Evolutionary conservation across 768 basidiomycete genomes (phyloP).

Genomic region (Suillus alpinus): DNA sequence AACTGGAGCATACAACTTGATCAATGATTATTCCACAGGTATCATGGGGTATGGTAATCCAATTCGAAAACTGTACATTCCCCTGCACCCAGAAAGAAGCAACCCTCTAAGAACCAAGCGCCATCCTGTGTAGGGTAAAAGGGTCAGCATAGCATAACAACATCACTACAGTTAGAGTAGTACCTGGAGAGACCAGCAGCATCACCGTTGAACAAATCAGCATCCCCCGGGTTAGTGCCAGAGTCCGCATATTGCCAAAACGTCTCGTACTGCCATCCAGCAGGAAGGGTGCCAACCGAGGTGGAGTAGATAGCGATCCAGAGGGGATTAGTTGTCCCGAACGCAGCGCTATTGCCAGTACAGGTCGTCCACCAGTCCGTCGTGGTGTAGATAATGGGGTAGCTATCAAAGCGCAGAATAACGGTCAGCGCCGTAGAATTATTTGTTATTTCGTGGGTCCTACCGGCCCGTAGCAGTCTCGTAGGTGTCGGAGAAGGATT

Average conservation of each 20-base stretch:
- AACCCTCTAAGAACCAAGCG: constrained; percentile 9
- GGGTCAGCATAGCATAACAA: neutral
- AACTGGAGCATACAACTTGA: too few relatives aligned
- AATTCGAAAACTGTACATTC: neutral
- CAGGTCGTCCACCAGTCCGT: constrained; percentile 69
- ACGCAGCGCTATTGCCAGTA: constrained; percentile 55
- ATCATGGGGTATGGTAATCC: neutral
- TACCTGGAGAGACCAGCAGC: constrained; percentile 40
- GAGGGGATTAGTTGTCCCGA: constrained; percentile 50
- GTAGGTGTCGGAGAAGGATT: constrained; percentile 62
- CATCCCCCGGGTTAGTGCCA: constrained; percentile 56
- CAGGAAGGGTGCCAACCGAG: constrained; percentile 50
- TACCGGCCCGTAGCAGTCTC: constrained; percentile 46
- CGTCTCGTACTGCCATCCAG: constrained; percentile 53
- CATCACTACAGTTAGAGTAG: neutral
- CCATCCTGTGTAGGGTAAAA: constrained; percentile 15
- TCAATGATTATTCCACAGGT: neutral
- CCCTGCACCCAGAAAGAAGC: neutral
- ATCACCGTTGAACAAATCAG: constrained; percentile 56
- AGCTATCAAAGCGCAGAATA: constrained; percentile 25
- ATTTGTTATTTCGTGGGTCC: constrained; percentile 2
- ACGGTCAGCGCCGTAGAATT: neutral
- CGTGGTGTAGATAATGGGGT: constrained; percentile 59
- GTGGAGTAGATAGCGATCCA: constrained; percentile 60
- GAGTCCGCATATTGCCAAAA: constrained; percentile 64